These are phyloP conservation scores for Paraglomus occultum DNA, from an alignment of 192 early-diverging fungal species.

Conservation along the genomic window DNA sequence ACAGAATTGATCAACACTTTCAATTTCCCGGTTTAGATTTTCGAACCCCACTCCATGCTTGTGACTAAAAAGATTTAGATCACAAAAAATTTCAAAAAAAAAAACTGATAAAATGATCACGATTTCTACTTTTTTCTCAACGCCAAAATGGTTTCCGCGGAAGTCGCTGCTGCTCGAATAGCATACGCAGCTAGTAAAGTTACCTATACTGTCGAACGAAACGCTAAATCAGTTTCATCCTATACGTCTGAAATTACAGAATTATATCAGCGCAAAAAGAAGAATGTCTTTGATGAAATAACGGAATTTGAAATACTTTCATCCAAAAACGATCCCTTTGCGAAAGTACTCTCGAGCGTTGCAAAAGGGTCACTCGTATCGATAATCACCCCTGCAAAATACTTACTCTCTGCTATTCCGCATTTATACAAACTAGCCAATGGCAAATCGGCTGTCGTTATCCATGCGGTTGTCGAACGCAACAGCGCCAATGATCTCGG, in stretches of 20 bases:
- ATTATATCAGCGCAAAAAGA: neutral
- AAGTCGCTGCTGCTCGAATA: no score
- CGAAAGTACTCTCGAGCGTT: conserved; percentile 12
- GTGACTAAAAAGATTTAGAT: no score
- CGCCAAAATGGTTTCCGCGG: no score
- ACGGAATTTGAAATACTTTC: conserved; percentile 7
- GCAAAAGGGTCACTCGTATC: conserved; percentile 27
- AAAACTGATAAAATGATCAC: no score
- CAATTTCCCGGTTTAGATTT: no score
- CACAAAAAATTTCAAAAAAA: no score
- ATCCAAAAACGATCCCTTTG: conserved; percentile 25
- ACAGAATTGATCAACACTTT: no score
- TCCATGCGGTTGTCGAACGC: conserved; percentile 52
- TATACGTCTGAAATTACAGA: neutral
- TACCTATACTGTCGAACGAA: no score
- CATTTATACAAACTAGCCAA: conserved; percentile 52
- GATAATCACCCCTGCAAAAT: conserved; percentile 31
- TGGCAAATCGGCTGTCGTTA: conserved; percentile 43
- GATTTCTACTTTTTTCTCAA: no score
- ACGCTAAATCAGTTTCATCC: no score
- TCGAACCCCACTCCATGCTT: no score
- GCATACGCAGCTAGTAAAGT: no score
- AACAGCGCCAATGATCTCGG: conserved; percentile 31
- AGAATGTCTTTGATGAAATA: conserved; percentile 14
- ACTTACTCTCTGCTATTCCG: conserved; percentile 51